phyloP scores from a whole-genome alignment of 331 rosid species.

The Telfairia occidentalis region DNA sequence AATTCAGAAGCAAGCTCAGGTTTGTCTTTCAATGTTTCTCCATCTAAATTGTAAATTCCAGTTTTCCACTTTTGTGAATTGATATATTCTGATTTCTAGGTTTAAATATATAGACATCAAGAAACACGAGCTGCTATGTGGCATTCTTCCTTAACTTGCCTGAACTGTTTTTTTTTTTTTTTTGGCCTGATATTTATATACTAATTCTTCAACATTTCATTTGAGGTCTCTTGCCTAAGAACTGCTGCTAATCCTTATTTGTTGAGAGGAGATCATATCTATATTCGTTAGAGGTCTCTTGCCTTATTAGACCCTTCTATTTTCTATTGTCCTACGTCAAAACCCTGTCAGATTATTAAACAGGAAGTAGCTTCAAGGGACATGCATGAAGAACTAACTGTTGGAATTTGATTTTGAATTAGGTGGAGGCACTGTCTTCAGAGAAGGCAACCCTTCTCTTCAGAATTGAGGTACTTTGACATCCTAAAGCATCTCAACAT shows the following conservation, averaged over 20 bases:
- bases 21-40: constrained; percentile 19
- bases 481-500: constrained; percentile 6
- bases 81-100: neutral
- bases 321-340: neutral
- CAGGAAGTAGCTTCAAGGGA: neutral
- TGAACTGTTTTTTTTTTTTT: no score
- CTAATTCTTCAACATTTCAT: neutral
- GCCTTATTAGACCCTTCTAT: neutral
- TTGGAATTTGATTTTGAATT: constrained; percentile 19
- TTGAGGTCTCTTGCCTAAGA: neutral
- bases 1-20: constrained; percentile 94
- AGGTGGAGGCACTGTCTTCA: constrained; percentile 95
- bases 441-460: constrained; percentile 74
- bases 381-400: neutral
- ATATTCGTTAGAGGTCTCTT: neutral
- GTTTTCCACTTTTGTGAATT: neutral
- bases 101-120: neutral
- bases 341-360: neutral
- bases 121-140: neutral
- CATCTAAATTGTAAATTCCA: constrained; percentile 1
- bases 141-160: neutral
- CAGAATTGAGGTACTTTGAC: constrained; percentile 66
- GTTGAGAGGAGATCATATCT: neutral
- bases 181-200: no score
- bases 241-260: neutral